A percentile compares a stretch with the other conserved stretches of the same genome.
phyloP scores from a whole-genome alignment of 208 protist genomes.

The Acanthamoeba lenticulata region DNA sequence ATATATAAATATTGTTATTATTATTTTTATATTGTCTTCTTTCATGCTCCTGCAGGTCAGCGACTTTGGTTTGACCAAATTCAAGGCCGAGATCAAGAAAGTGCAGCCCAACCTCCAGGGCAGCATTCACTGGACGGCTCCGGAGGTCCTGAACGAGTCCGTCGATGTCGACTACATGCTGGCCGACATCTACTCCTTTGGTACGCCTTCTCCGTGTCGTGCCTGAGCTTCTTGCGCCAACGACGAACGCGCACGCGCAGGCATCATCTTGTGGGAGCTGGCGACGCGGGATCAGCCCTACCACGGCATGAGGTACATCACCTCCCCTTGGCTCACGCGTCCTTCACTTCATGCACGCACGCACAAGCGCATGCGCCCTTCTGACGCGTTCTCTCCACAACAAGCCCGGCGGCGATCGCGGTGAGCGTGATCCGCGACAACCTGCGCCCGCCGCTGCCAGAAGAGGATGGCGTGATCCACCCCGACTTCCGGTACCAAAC shows the following conservation, averaged over 20 bases:
- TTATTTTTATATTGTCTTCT: background rate
- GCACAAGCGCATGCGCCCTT: too few species aligned
- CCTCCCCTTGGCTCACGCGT: too few species aligned
- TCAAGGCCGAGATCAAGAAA: background rate
- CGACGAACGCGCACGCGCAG: too few species aligned
- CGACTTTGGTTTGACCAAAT: conserved; percentile 46
- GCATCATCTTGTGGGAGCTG: conserved; percentile 9
- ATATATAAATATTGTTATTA: too few species aligned
- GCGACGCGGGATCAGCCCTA: background rate
- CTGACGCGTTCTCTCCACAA: too few species aligned
- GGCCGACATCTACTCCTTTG: background rate
- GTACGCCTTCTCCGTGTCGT: background rate
- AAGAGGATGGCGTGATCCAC: background rate
- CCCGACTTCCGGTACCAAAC: background rate
- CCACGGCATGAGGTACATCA: background rate
- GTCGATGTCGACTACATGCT: background rate
- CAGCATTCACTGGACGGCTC: conserved; percentile 34
- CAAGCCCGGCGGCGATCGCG: conserved; percentile 38
- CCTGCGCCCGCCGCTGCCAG: background rate
- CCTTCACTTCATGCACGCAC: too few species aligned
- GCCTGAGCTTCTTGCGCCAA: background rate
- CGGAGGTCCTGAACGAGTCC: background rate
- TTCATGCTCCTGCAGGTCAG: background rate
- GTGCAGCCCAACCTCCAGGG: background rate
- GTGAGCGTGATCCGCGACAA: conserved; percentile 56